Conservation (phyloP, 805 yeast species). For the Metschnikowia kunwiensis region DNA sequence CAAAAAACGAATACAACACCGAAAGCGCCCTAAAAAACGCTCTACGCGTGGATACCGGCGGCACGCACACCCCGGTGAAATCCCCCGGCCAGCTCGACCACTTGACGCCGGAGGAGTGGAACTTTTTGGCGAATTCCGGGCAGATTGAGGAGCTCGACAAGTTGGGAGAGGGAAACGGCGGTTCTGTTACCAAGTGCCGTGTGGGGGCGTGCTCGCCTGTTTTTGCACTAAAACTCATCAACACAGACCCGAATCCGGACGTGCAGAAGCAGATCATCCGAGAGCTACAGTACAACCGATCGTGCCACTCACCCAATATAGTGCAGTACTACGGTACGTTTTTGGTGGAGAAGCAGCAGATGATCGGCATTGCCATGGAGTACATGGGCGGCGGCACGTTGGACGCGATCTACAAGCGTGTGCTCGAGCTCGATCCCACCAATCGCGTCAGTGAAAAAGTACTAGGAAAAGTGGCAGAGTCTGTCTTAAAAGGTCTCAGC, state of each 20-base stretch:
- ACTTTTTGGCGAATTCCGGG: slow-evolving; percentile 50
- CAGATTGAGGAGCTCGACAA: slow-evolving; percentile 66
- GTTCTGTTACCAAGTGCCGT: slow-evolving; percentile 78
- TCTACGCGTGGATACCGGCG: not conserved
- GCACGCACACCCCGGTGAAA: not conserved
- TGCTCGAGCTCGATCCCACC: slow-evolving; percentile 57
- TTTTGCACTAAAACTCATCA: slow-evolving; percentile 79
- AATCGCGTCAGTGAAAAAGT: slow-evolving; percentile 93
- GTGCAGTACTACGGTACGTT: slow-evolving; percentile 94
- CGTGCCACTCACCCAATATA: slow-evolving; percentile 78
- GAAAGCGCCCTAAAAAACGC: not conserved
- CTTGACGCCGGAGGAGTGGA: slow-evolving; percentile 76
- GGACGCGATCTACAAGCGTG: slow-evolving; percentile 84
- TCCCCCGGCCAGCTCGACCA: slow-evolving; percentile 39
- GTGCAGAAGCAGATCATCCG: slow-evolving; percentile 86
- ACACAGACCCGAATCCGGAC: slow-evolving; percentile 78
- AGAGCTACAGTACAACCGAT: slow-evolving; percentile 83
- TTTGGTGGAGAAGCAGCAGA: slow-evolving; percentile 67
- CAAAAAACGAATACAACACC: no score
- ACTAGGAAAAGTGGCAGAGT: slow-evolving; percentile 83
- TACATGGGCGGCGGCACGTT: slow-evolving; percentile 91
- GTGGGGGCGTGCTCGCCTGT: slow-evolving; percentile 56
- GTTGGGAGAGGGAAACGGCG: slow-evolving; percentile 94
- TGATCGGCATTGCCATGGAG: slow-evolving; percentile 95
- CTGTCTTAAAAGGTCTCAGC: slow-evolving; percentile 78